Evolutionary conservation across 139 green algal species (phyloP), one percentile per base, ranked within the genome.

Genomic region (Chlamydomonas incerta): DNA sequence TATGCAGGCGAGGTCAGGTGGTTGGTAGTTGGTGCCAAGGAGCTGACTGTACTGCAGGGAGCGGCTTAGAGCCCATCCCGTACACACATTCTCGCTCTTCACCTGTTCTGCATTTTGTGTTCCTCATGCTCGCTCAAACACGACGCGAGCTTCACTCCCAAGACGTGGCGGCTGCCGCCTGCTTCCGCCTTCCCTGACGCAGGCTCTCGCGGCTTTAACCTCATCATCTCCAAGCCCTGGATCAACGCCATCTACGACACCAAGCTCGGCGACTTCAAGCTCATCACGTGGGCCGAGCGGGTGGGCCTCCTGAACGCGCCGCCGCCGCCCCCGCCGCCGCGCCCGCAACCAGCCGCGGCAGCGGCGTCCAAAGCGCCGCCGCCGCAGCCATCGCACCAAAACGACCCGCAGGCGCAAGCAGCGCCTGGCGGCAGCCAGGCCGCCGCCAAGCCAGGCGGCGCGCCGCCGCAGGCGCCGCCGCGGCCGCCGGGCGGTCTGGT

Each of bases 211-310:
- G 26, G 47, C 47, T 85, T 57, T 47, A 75, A 85, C 47, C 31
- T 85, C 26, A 41, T 83, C 24, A 65, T 83, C 15, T 47, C 63
- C 9, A 85, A 77, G 31, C 67, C 80, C 66, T 85, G 80, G 80
- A 85, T 85, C 67, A 85, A 85, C 47, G 47, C 80, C 24, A n/a
- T 77, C 0, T 85, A 77, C 28, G 80, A 85, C 66, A 15, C 80
- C 8, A 58, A 26, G 2, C 0, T 69, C 24, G 35, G 47, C 3
- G 80, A 85, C 33, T 85, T 85, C 67, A 85, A 85, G 31, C 67
- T 85, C 14, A 20, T 85, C 33, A 8, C 57, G 5, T 85, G 57
- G 24, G 3, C 58, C 47, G 80, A 85, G 80, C 21, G 33, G 23
- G 70, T 71, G 29, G 83, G 88, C 4, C 24, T 87, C 18, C 70